These are phyloP conservation scores for Aeschynomene evenia DNA, from an alignment of 306 rosid genomes.

Conservation along the genomic window DNA sequence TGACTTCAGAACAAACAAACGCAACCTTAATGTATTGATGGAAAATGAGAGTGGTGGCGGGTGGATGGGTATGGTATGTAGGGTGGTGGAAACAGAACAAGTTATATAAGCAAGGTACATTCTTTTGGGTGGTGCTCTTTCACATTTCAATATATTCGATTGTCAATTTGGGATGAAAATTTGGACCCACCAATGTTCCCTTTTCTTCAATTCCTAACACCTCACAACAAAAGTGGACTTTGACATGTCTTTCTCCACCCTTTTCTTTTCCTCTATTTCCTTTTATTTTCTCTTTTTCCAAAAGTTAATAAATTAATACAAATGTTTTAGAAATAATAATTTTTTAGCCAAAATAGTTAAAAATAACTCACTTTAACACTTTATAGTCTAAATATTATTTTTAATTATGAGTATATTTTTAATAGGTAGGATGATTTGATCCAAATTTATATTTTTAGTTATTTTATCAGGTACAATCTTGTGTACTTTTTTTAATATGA, in stretches of 20 bases:
- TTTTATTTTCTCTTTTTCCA: slow-evolving; percentile 20
- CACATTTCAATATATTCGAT: slow-evolving; percentile 52
- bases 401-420: too few relatives aligned
- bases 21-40: too few relatives aligned
- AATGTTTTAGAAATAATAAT: too few relatives aligned
- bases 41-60: slow-evolving; percentile 27
- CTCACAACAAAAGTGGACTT: slow-evolving; percentile 33
- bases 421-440: too few relatives aligned
- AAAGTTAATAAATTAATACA: slow-evolving; percentile 16
- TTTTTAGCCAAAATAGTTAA: too few relatives aligned
- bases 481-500: too few relatives aligned
- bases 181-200: slow-evolving; percentile 36
- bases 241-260: slow-evolving; percentile 32
- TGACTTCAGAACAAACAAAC: too few relatives aligned
- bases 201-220: slow-evolving; percentile 31
- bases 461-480: too few relatives aligned
- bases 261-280: slow-evolving; percentile 12
- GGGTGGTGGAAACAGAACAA: slow-evolving; percentile 10
- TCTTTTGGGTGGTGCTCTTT: slow-evolving; percentile 38
- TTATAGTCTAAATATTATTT: too few relatives aligned
- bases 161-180: slow-evolving; percentile 35
- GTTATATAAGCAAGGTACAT: slow-evolving; percentile 24
- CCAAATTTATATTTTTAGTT: too few relatives aligned
- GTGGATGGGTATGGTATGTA: slow-evolving; percentile 32
- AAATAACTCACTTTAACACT: too few relatives aligned